These are phyloP conservation scores for Podospora didyma DNA, from an alignment of 495 filamentous ascomycete genomes.

Conservation along the genomic window DNA sequence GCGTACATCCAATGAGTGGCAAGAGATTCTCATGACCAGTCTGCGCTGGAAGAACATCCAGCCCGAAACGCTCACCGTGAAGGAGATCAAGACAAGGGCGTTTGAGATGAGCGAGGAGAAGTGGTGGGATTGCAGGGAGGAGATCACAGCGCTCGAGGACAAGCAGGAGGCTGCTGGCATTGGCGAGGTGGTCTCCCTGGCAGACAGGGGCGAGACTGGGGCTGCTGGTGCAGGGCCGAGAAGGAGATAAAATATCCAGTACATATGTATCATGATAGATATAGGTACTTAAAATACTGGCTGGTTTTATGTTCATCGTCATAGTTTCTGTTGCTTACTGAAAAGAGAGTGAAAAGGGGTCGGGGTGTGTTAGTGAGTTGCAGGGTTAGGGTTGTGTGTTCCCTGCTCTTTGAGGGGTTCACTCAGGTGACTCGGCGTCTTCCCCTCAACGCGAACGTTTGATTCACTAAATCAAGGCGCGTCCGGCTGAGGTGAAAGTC, in stretches of 20 bases:
- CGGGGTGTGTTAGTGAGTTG: neutral
- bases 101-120: slow-evolving; percentile 89
- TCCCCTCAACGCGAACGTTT: neutral
- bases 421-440: slow-evolving; percentile 20
- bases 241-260: slow-evolving; percentile 20
- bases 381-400: neutral
- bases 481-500: neutral
- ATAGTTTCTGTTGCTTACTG: too few relatives aligned
- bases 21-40: slow-evolving; percentile 71
- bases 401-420: too few relatives aligned
- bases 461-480: neutral
- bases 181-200: slow-evolving; percentile 86
- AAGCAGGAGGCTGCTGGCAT: slow-evolving; percentile 96
- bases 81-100: slow-evolving; percentile 85
- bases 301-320: too few relatives aligned
- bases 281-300: too few relatives aligned
- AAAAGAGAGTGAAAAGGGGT: too few relatives aligned
- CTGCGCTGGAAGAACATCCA: slow-evolving; percentile 55
- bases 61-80: slow-evolving; percentile 64
- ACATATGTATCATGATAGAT: too few relatives aligned
- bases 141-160: slow-evolving; percentile 88
- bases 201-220: slow-evolving; percentile 56
- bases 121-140: slow-evolving; percentile 98
- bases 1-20: slow-evolving; percentile 86
- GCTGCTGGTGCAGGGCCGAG: slow-evolving; percentile 41